Base-by-base conservation (phyloP, 768 basidiomycete genomes). In the Suillus spraguei region DNA sequence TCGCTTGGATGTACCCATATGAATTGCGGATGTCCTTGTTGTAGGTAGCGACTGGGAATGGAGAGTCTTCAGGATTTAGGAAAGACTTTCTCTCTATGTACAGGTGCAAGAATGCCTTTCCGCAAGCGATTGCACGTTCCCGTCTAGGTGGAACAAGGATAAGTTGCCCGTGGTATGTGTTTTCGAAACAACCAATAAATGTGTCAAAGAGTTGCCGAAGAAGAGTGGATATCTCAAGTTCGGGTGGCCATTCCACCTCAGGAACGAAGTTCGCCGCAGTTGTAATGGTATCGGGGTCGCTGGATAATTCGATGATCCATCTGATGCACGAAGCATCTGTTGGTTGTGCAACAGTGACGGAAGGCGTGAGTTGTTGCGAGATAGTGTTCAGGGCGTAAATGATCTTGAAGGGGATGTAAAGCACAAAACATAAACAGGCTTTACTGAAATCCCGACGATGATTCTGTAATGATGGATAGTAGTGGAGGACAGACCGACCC, bases 221-320 rank as follows among this genome's bases (percentile, higher is more conserved):
- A 36, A 59, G 41, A 35, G 44, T n/a, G 28, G 60, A 67, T 32
- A 61, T 60, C 22, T 67, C 67, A n/a, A 67, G 60, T 36, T 61
- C 41, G 24, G 60, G 59, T 10, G 58, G 60, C 67, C 67, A 67
- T 32, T 55, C 58, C 32, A 67, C 63, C 28, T 67, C 66, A 24
- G 66, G 60, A 4, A 67, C 66, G 17, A 67, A 33, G 24, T 47
- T 55, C 9, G 60, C 67, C 16, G 66, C 67, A 11, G 63, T 55
- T 44, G 63, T 64, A 49, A 67, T 38, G 38, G n/a, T 41, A 14
- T 65, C 64, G 10, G 52, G 64, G 46, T 65, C 53, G 10, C 42
- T 58, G 20, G 44, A 62, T n/a, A 35, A 63, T 22, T 65, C 64
- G 14, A 63, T 42, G 16, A 65, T 52, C 64, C 64, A 65, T 36